These are phyloP conservation scores for Galerina marginata DNA, from an alignment of 768 basidiomycete genomes.

Conservation along the genomic window DNA sequence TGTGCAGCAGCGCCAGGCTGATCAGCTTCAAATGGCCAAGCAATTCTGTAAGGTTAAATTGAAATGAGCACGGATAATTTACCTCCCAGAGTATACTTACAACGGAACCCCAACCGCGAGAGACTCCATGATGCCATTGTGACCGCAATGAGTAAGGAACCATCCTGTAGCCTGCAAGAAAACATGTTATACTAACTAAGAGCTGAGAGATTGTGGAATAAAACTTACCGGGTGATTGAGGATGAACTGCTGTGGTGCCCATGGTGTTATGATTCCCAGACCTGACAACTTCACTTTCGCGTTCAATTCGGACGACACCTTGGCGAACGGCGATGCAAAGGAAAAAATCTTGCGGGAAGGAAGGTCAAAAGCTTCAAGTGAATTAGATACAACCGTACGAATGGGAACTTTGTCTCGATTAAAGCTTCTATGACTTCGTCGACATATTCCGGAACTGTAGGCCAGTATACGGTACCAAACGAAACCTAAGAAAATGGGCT, in stretches of 20 bases:
- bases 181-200: neutral
- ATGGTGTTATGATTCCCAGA: conserved; percentile 8
- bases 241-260: conserved; percentile 21
- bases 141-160: conserved; percentile 16
- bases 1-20: conserved; percentile 13
- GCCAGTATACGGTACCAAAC: conserved; percentile 21
- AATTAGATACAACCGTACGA: neutral
- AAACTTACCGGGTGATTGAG: conserved; percentile 14
- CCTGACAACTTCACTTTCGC: conserved; percentile 16
- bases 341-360: conserved; percentile 6
- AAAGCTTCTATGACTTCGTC: conserved; percentile 18
- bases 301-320: neutral
- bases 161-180: conserved; percentile 9
- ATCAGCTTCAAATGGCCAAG: conserved; percentile 13
- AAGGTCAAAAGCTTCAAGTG: neutral
- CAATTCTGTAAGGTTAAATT: conserved; percentile 1
- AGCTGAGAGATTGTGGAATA: neutral
- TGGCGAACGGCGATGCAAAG: conserved; percentile 8
- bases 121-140: conserved; percentile 10
- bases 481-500: conserved; percentile 11
- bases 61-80: neutral
- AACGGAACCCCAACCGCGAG: conserved; percentile 12
- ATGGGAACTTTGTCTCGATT: conserved; percentile 19
- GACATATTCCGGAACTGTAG: conserved; percentile 13
- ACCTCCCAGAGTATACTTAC: neutral